Conservation (phyloP, 371 early-diverging fungal genomes). For the Actinomortierella wolfii region DNA sequence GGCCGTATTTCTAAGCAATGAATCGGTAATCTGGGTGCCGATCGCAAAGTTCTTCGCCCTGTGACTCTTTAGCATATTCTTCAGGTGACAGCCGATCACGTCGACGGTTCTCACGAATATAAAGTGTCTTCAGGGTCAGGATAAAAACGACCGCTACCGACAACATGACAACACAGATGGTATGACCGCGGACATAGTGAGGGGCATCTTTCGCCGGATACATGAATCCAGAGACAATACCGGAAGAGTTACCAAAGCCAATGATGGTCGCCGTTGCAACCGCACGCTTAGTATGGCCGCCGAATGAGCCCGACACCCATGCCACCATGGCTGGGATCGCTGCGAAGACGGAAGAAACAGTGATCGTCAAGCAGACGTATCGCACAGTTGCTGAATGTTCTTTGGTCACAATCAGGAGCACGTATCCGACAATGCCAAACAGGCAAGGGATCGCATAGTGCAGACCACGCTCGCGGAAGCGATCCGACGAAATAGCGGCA, state of each 20-base stretch:
- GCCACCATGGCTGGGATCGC: slow-evolving; percentile 62
- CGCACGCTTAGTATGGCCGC: slow-evolving; percentile 69
- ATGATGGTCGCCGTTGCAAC: slow-evolving; percentile 64
- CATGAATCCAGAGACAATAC: slow-evolving; percentile 66
- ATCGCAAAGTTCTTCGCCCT: slow-evolving; percentile 58
- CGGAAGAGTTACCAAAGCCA: slow-evolving; percentile 69
- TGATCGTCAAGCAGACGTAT: slow-evolving; percentile 59
- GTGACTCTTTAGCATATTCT: slow-evolving; percentile 51
- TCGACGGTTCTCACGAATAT: slow-evolving; percentile 56
- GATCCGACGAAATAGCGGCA: slow-evolving; percentile 69
- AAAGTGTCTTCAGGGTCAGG: slow-evolving; percentile 48
- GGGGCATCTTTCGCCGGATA: slow-evolving; percentile 65
- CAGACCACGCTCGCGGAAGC: slow-evolving; percentile 61
- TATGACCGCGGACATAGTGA: slow-evolving; percentile 54
- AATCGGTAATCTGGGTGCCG: slow-evolving; percentile 63
- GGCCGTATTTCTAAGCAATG: slow-evolving; percentile 56
- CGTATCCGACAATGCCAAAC: slow-evolving; percentile 68
- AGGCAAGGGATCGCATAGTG: slow-evolving; percentile 65
- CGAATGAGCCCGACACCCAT: slow-evolving; percentile 67
- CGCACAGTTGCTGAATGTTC: slow-evolving; percentile 34
- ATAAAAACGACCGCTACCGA: slow-evolving; percentile 46
- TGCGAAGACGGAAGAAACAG: slow-evolving; percentile 60
- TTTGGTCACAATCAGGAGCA: slow-evolving; percentile 55
- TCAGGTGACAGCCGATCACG: slow-evolving; percentile 61
- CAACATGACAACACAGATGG: slow-evolving; percentile 51